Evolutionary conservation across 2,329 filamentous ascomycete species (phyloP).

Genomic region (Aspergillus fischeri): DNA sequence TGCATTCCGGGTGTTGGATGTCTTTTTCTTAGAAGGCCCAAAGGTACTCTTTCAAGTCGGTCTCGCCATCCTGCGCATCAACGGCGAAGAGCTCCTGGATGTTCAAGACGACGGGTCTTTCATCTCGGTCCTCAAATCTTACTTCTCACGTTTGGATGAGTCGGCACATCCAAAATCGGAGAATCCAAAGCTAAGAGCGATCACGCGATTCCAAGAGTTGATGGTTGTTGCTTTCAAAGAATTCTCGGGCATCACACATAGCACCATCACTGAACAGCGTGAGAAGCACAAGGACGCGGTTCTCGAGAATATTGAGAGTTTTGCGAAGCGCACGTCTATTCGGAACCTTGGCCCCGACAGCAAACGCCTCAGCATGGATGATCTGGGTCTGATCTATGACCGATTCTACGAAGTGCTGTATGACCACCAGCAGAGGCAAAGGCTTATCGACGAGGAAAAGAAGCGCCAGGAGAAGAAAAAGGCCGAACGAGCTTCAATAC

Average conservation of each 20-base stretch:
- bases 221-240: constrained; percentile 99
- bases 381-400: constrained; percentile 87
- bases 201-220: constrained; percentile 93
- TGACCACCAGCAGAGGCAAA: constrained; percentile 79
- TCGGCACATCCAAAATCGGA: constrained; percentile 94
- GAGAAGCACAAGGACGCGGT: constrained; percentile 92
- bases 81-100: constrained; percentile 91
- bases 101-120: constrained; percentile 93
- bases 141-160: constrained; percentile 89
- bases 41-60: constrained; percentile 98
- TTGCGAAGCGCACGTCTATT: constrained; percentile 94
- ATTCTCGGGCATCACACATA: constrained; percentile 91
- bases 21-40: constrained; percentile 96
- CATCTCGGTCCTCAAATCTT: constrained; percentile 91
- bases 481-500: constrained; percentile 36
- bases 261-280: constrained; percentile 82
- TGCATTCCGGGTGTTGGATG: constrained; percentile 91
- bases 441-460: constrained; percentile 70
- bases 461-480: constrained; percentile 62
- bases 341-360: constrained; percentile 93
- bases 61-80: constrained; percentile 92
- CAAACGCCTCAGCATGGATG: constrained; percentile 79
- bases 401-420: constrained; percentile 90
- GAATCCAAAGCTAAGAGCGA: constrained; percentile 87
- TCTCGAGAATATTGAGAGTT: constrained; percentile 92